These are phyloP conservation scores for Ceratobasidium sp. DNA, from an alignment of 1,284 basidiomycete genomes.

Conservation along the genomic window DNA sequence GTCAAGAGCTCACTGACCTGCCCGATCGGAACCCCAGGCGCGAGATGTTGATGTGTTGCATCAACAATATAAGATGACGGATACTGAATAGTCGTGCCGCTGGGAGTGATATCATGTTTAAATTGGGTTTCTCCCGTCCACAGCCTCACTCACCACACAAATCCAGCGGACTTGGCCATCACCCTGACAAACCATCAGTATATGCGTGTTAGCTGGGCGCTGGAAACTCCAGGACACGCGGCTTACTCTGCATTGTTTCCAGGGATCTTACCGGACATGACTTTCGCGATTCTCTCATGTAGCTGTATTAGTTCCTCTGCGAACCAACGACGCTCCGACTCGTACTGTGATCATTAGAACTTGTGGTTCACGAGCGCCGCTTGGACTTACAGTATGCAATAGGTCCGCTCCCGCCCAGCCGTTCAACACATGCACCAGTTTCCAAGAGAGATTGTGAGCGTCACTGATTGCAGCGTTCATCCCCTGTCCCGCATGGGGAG, in stretches of 20 bases:
- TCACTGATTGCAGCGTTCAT: constrained; percentile 57
- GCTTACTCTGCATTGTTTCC: constrained; percentile 32
- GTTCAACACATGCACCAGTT: constrained; percentile 21
- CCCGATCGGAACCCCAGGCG: constrained; percentile 67
- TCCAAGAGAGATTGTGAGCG: constrained; percentile 53
- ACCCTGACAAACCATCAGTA: background rate
- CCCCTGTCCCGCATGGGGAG: constrained; percentile 57
- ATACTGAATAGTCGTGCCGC: constrained; percentile 76
- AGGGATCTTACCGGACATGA: constrained; percentile 28
- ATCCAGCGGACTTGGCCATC: background rate
- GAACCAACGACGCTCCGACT: constrained; percentile 16
- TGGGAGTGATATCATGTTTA: background rate
- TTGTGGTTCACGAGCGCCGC: background rate
- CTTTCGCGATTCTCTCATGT: constrained; percentile 20
- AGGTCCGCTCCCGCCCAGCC: constrained; percentile 24
- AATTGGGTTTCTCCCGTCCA: background rate
- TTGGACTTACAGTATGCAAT: constrained; percentile 8
- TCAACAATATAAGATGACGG: constrained; percentile 66
- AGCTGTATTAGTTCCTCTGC: constrained; percentile 20
- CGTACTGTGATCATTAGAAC: constrained; percentile 6
- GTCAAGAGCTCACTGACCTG: constrained; percentile 41
- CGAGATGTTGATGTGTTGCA: constrained; percentile 61
- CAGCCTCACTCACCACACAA: constrained; percentile 21
- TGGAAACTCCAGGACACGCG: background rate
- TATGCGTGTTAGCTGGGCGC: background rate